Percentiles rank a stretch among this genome's conserved stretches.
These are phyloP conservation scores for Fusarium goolgardi DNA, from an alignment of 2,329 filamentous ascomycete species.

Conservation along the genomic window DNA sequence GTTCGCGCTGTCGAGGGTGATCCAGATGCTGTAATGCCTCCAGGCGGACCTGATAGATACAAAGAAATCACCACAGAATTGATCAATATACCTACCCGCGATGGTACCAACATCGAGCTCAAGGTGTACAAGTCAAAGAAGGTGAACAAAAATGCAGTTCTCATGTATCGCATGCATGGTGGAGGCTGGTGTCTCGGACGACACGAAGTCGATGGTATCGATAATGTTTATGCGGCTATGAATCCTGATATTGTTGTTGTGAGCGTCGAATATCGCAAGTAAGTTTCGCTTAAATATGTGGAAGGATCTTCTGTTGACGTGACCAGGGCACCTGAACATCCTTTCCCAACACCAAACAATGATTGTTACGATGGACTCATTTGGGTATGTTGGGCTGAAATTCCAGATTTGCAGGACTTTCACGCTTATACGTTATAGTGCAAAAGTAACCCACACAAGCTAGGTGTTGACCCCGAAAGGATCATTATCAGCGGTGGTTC, in stretches of 20 bases:
- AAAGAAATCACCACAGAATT: conserved; percentile 29
- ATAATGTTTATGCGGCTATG: conserved; percentile 39
- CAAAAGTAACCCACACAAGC: conserved; percentile 29
- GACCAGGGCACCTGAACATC: conserved; percentile 38
- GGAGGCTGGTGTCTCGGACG: conserved; percentile 40
- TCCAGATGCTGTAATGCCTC: conserved; percentile 37
- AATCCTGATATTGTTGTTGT: conserved; percentile 38
- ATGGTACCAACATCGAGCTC: conserved; percentile 35
- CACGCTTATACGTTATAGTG: conserved; percentile 21
- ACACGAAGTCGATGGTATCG: conserved; percentile 42
- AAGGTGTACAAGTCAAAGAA: conserved; percentile 37
- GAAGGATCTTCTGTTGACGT: neutral
- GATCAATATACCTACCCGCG: conserved; percentile 29
- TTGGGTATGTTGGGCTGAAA: conserved; percentile 27
- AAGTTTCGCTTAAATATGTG: neutral
- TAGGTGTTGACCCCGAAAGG: conserved; percentile 34
- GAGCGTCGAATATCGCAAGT: conserved; percentile 42
- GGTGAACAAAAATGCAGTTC: conserved; percentile 16
- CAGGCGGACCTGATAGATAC: conserved; percentile 31
- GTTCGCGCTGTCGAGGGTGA: conserved; percentile 13
- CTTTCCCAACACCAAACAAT: conserved; percentile 37
- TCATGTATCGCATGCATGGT: conserved; percentile 46
- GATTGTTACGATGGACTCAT: conserved; percentile 42
- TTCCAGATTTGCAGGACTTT: fast-evolving
- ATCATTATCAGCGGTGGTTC: conserved; percentile 42